Evolutionary conservation across 169 alveolate genomes (phyloP).

Genomic region (Plasmodium malariae): DNA sequence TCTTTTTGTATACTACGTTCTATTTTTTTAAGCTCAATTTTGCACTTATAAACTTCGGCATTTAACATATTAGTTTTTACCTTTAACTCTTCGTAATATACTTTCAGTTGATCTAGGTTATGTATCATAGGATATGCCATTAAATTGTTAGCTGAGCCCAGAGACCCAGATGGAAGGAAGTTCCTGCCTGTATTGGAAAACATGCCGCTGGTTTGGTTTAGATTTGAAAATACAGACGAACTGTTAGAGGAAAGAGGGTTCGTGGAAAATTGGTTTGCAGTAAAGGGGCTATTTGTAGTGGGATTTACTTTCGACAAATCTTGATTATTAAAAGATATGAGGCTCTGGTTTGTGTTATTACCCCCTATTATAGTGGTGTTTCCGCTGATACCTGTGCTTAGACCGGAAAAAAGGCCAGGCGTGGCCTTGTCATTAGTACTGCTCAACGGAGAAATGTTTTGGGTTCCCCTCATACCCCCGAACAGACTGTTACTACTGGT

Average conservation of each 20-base stretch:
- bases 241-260: neutral
- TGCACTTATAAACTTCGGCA: conserved; percentile 46
- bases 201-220: neutral
- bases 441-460: neutral
- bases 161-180: neutral
- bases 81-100: conserved; percentile 32
- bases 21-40: conserved; percentile 39
- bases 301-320: neutral
- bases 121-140: neutral
- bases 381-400: no score
- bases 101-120: conserved; percentile 28
- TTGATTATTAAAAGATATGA: conserved; percentile 5
- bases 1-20: conserved; percentile 54
- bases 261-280: neutral
- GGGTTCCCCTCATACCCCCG: neutral
- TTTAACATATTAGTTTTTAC: conserved; percentile 48
- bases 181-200: neutral
- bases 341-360: neutral
- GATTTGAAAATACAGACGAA: conserved; percentile 18
- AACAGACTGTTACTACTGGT: neutral
- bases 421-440: neutral
- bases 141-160: neutral
- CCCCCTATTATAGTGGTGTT: neutral
- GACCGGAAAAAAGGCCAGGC: neutral
- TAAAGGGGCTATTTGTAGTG: neutral